Evolutionary conservation across 306 rosid genomes (phyloP).

Genomic region (Prunus armeniaca): DNA sequence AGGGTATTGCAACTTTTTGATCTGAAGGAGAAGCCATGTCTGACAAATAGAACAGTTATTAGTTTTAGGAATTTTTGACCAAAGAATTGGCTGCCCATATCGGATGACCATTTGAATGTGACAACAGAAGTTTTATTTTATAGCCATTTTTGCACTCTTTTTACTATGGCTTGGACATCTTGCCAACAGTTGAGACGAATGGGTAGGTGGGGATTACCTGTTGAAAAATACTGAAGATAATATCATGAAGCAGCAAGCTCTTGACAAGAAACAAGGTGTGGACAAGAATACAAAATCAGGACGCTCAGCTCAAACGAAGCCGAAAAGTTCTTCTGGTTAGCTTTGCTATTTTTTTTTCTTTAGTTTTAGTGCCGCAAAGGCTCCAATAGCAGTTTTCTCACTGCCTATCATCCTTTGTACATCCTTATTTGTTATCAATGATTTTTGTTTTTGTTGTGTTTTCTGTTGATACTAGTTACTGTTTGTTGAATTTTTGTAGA

Average conservation of each 20-base stretch:
- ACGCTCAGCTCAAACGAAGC: conserved; percentile 63
- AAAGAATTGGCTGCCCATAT: too few species aligned
- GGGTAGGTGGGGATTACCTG: conserved; percentile 79
- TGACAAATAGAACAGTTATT: too few species aligned
- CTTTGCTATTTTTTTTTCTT: neutral
- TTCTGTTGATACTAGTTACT: conserved; percentile 3
- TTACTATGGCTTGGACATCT: conserved; percentile 65
- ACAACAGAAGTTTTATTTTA: too few species aligned
- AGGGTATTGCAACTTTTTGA: too few species aligned
- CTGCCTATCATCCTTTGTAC: neutral
- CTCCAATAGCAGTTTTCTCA: neutral
- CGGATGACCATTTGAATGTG: too few species aligned
- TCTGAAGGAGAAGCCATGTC: too few species aligned
- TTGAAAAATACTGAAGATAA: conserved; percentile 77
- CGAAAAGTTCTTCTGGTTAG: conserved; percentile 63
- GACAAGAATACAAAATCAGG: conserved; percentile 74
- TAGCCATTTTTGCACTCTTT: too few species aligned
- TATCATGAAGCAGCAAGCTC: conserved; percentile 59
- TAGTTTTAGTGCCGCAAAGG: neutral
- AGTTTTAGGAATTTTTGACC: too few species aligned
- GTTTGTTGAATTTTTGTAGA: conserved; percentile 45
- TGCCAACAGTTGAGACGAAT: conserved; percentile 98
- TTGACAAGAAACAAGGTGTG: conserved; percentile 63
- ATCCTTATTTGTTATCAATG: neutral
- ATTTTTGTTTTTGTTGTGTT: neutral